Conservation (phyloP, 441 rosid species). For the Viola pubescens region DNA sequence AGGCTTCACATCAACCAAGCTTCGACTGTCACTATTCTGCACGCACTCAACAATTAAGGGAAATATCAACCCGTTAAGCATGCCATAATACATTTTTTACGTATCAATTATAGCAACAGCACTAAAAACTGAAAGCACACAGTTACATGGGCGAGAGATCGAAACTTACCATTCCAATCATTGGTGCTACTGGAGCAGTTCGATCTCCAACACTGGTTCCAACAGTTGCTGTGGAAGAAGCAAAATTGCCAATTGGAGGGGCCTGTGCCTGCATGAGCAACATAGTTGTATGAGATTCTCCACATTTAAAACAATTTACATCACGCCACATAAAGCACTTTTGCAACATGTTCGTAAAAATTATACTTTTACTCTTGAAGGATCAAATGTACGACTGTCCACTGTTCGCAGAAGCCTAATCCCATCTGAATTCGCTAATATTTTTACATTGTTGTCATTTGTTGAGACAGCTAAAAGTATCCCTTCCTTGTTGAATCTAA, state of each 20-base stretch:
- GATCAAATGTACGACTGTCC: conserved; percentile 59
- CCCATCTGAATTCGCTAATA: conserved; percentile 74
- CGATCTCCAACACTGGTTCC: conserved; percentile 52
- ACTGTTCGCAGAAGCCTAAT: conserved; percentile 47
- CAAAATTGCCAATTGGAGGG: conserved; percentile 39
- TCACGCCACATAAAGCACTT: not conserved
- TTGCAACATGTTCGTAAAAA: conserved; percentile 5
- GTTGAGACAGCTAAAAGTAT: conserved; percentile 71
- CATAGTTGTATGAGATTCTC: conserved; percentile 1
- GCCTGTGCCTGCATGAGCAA: conserved; percentile 30
- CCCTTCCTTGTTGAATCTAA: conserved; percentile 79
- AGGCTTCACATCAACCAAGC: conserved; percentile 58
- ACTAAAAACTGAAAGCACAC: no score
- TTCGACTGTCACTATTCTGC: conserved; percentile 51
- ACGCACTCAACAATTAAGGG: conserved; percentile 20
- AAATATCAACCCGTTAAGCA: not conserved
- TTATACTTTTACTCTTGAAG: conserved; percentile 66
- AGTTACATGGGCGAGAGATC: not conserved
- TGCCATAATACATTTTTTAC: not conserved
- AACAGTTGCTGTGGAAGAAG: conserved; percentile 39
- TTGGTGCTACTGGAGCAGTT: conserved; percentile 42
- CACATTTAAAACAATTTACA: not conserved
- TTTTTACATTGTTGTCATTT: conserved; percentile 58
- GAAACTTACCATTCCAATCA: conserved; percentile 50
- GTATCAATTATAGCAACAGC: no score